Evolutionary conservation across 164 flowering plant genomes (phyloP).

Genomic region (Umbilicus rupestris): DNA sequence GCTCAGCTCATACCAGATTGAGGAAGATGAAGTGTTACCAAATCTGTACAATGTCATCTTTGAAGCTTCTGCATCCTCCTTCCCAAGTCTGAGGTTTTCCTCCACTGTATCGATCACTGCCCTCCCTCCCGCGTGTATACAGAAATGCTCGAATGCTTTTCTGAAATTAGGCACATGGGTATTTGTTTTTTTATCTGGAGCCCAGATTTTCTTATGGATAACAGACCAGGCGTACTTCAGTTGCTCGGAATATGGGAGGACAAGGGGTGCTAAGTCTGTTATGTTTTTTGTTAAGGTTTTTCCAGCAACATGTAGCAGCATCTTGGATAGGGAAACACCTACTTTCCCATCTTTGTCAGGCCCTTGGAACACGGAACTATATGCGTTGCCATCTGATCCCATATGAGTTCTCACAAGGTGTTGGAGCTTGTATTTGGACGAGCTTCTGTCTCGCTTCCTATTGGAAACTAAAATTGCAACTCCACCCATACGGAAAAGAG

Average conservation of each 20-base stretch:
- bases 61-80: constrained; percentile 41
- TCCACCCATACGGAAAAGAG: constrained; percentile 51
- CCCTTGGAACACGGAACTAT: constrained; percentile 30
- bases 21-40: constrained; percentile 52
- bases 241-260: constrained; percentile 42
- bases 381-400: constrained; percentile 38
- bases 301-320: constrained; percentile 30
- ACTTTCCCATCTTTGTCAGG: constrained; percentile 26
- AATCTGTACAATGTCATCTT: constrained; percentile 45
- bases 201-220: constrained; percentile 12
- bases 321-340: constrained; percentile 35
- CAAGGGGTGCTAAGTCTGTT: constrained; percentile 26
- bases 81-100: constrained; percentile 23
- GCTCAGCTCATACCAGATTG: constrained; percentile 42
- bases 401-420: constrained; percentile 40
- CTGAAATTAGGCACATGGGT: constrained; percentile 35
- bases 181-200: constrained; percentile 7
- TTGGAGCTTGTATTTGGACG: constrained; percentile 37
- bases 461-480: constrained; percentile 42
- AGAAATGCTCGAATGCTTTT: constrained; percentile 46
- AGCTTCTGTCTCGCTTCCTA: constrained; percentile 21
- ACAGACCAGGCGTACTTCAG: constrained; percentile 24
- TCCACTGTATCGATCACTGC: constrained; percentile 40
- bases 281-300: constrained; percentile 34
- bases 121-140: constrained; percentile 50